Base-by-base conservation (phyloP, 2,329 filamentous ascomycete genomes). In the Hysterium pulicare region DNA sequence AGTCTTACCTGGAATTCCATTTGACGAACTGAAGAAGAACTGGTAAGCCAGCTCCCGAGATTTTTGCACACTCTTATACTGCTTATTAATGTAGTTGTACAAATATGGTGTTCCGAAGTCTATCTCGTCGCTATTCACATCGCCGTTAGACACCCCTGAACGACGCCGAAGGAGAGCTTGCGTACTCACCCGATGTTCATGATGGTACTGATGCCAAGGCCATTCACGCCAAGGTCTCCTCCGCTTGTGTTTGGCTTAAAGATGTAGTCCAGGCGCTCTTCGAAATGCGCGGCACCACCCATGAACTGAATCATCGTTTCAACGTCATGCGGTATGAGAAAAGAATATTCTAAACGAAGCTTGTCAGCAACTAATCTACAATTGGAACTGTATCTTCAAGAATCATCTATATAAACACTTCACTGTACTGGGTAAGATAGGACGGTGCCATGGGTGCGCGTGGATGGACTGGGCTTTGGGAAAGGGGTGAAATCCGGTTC, bases 1-100 rank as follows among this genome's bases (percentile, higher is more conserved):
- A n/a, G n/a, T n/a, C n/a, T n/a, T n/a, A n/a, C n/a, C 72, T 0
- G 71, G 71, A 1, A 73, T 67, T 0, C 72, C 71, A 23, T 65
- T 62, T 0, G 56, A 58, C 0, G 50, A 53, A 37, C 67, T 66
- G 44, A 60, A 63, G 51, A 71, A 73, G 46, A 70, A 72, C 31
- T 66, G 55, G 17, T 70, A 67, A 0, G 69, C 66, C 2, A 66
- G 49, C 38, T 64, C 58, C 0, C 63, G 52, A 1, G 53, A 56
- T 4, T 62, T 49, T 38, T 64, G 48, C 0, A 66, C 61, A 15
- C 55, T 60, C 44, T 66, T 66, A 51, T 53, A 64, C 33, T 66
- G 63, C 44, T 66, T 65, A 44, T 64, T 64, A 4, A 71, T 60
- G 46, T 70, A 70, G 42, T 70, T 69, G 55, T 70, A 71, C 6